Base-by-base conservation (phyloP, 164 flowering plant genomes). In the Magnolia officinalis region DNA sequence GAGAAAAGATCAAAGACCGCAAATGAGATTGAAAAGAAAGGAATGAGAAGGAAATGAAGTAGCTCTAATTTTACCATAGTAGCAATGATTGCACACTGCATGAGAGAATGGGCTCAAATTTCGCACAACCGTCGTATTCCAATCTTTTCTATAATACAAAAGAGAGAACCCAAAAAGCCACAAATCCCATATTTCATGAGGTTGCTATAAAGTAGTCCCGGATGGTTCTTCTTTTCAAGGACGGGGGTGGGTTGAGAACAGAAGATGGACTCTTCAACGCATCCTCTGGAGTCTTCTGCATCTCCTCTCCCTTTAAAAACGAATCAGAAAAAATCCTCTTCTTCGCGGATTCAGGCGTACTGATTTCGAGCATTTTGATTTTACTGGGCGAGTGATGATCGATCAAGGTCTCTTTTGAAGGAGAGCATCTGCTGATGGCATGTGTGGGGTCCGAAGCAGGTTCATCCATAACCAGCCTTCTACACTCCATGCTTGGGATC, bases 181-280 rank as follows among this genome's bases (percentile, higher is more conserved):
- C 61, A 14, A 55, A 11, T 55, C 61, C 61, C 61, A 55, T 55
- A 16, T 78, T 75, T 80, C 73, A 85, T n/a, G 86, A 81, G 23
- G 67, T 45, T 10, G 78, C 78, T 49, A 71, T 67, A 58, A 81
- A 83, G 61, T 80, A 81, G 78, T 81, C 85, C 29, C 85, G 31
- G 45, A 83, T 80, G 63, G 85, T 83, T 78, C 70, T 82, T 70
- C 84, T 78, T 82, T 83, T 83, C 80, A 82, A 64, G 71, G 85
- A 80, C 9, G 96, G 86, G 73, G 98, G 97, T 74, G 96, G 96
- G 75, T 80, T 87, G 78, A 95, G 75, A 51, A 83, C 86, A 5
- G 86, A 83, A 75, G 83, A 81, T 50, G 86, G 86, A 74, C 84
- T 83, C 26, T 61, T 72, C 75, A 75, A 11, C 16, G 75, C 74